Base-by-base conservation (phyloP, 495 filamentous ascomycete genomes). In the Aspergillus nidulans region DNA sequence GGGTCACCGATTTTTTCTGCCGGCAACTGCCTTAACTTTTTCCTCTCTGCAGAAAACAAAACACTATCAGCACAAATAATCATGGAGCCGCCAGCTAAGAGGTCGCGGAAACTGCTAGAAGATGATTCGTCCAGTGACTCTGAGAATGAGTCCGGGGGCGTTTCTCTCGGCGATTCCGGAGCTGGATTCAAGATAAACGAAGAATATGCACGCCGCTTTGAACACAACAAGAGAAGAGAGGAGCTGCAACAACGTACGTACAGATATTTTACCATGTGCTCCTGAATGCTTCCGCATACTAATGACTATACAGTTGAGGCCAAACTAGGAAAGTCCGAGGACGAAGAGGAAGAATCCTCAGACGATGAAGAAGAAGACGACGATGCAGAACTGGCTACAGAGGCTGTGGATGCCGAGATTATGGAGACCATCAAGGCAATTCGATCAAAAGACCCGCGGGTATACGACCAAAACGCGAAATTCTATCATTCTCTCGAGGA, bases 161-260 rank as follows among this genome's bases (percentile, higher is more conserved):
- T 75, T 38, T 61, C 70, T 24, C 59, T 77, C 39, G 67, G 55
- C 54, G 69, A 63, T 49, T 50, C 54, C 21, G 75, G 69, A 3
- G 54, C 64, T 32, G 72, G 65, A 24, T 81, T 96, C 70, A 91
- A 87, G 63, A 84, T 98, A 74, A 98, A 98, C 69, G 78, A 88
- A 63, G 89, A 92, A 49, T 98, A 87, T 67, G 94, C 94, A 51
- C 82, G 82, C 60, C 77, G 90, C 34, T 97, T 97, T 62, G 92
- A 97, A 68, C 78, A 96, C 67, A 98, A 98, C 74, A 96, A 97
- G 76, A 94, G 92, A 74, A 83, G 94, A 24, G 91, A 94, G 70
- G 94, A 98, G 65, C 76, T 86, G 50, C 82, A 88, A n/a, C 80
- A 85, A 64, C 70, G 91, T 92, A 73, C 74, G 84, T 78, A 49